Evolutionary conservation across 768 basidiomycete genomes (phyloP).

Genomic region (Lactarius hatsudake): DNA sequence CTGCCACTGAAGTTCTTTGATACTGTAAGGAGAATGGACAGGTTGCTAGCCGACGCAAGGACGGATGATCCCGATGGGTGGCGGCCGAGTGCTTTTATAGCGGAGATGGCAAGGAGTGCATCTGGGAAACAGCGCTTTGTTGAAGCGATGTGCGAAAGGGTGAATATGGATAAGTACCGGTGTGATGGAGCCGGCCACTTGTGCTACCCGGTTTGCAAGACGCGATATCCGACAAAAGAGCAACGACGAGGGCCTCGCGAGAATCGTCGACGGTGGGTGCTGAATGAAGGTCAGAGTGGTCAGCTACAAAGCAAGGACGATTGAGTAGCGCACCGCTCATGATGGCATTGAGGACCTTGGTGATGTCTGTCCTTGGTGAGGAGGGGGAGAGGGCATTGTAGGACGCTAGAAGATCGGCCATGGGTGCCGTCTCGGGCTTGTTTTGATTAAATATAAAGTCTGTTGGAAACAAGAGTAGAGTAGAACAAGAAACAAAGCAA

Average conservation of each 20-base stretch:
- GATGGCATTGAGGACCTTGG: constrained; percentile 49
- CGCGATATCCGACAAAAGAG: constrained; percentile 13
- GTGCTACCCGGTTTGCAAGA: constrained; percentile 20
- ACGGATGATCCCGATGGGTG: constrained; percentile 64
- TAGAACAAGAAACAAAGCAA: not conserved
- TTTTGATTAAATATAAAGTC: not conserved
- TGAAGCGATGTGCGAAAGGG: not conserved
- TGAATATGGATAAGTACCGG: constrained; percentile 14
- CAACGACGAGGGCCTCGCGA: constrained; percentile 13
- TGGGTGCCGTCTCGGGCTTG: constrained; percentile 27
- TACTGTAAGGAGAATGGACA: constrained; percentile 53
- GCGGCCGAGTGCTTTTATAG: constrained; percentile 74
- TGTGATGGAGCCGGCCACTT: constrained; percentile 18
- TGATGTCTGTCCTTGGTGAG: constrained; percentile 37
- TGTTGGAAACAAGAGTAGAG: constrained; percentile 6
- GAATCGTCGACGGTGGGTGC: constrained; percentile 24
- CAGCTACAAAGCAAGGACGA: constrained; percentile 35
- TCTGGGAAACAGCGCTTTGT: constrained; percentile 43
- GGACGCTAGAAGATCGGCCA: constrained; percentile 46
- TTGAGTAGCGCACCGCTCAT: constrained; percentile 42
- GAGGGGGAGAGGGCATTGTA: constrained; percentile 40
- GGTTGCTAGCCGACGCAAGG: constrained; percentile 52
- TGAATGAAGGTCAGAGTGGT: constrained; percentile 45
- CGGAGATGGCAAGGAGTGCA: constrained; percentile 59
- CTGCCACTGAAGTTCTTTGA: constrained; percentile 52